Percentiles rank a stretch among this genome's conserved stretches.
Evolutionary conservation across 2,329 filamentous ascomycete genomes (phyloP).

Genomic region (Cytospora mali): DNA sequence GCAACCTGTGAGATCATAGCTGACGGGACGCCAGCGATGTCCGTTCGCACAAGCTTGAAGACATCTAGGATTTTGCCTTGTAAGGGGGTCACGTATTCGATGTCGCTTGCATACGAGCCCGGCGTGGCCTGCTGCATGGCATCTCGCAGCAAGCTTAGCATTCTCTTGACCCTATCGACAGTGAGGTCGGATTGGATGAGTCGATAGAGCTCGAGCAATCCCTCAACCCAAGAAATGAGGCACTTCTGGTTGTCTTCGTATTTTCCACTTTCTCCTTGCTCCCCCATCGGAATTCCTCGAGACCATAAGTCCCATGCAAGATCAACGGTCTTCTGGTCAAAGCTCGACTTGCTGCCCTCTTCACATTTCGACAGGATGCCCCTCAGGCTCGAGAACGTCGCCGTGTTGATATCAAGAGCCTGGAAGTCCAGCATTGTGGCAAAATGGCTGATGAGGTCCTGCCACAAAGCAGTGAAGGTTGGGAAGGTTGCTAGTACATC

Average conservation of each 20-base stretch:
- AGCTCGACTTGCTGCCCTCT: conserved; percentile 45
- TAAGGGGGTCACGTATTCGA: conserved; percentile 72
- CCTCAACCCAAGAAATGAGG: conserved; percentile 79
- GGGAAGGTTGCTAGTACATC: conserved; percentile 67
- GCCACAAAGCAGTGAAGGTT: conserved; percentile 75
- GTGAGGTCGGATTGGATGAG: conserved; percentile 68
- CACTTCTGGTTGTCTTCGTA: conserved; percentile 74
- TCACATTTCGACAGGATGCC: conserved; percentile 60
- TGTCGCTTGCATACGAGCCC: conserved; percentile 69
- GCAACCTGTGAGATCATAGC: conserved; percentile 71
- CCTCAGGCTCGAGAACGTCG: conserved; percentile 68
- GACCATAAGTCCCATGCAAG: conserved; percentile 73
- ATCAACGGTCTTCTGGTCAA: conserved; percentile 57
- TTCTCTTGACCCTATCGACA: conserved; percentile 63
- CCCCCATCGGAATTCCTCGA: conserved; percentile 59
- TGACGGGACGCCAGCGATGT: conserved; percentile 65
- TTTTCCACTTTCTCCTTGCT: conserved; percentile 45
- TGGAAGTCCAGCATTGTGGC: conserved; percentile 63
- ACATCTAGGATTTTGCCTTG: conserved; percentile 71
- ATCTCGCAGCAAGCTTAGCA: conserved; percentile 70
- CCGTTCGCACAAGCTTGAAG: conserved; percentile 67
- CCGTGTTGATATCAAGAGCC: conserved; percentile 71
- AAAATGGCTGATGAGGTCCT: conserved; percentile 70
- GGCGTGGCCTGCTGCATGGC: conserved; percentile 72
- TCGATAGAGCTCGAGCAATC: conserved; percentile 76